Evolutionary conservation across 176 grass and related monocot genomes (phyloP), one percentile per base, ranked within the genome.

Genomic region (Lolium rigidum): DNA sequence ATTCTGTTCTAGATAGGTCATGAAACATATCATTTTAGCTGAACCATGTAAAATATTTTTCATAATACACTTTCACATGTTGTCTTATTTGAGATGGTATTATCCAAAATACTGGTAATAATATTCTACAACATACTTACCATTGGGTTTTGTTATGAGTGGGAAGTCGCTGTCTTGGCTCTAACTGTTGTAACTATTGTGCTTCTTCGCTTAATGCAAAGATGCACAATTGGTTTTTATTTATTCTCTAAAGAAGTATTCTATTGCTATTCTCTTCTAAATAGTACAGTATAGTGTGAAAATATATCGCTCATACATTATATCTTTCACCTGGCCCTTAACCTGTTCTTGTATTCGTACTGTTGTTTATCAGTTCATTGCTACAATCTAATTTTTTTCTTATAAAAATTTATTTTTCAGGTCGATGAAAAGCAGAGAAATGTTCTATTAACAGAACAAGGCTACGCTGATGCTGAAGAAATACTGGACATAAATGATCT

Each of bases 381-480:
- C 58, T 15, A 44, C 38, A 80, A 66, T 79, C 74, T 39, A 54
- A 78, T n/a, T 71, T 74, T 70, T 37, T 38, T 90, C 28, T 90
- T 86, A 64, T 60, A 60, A 63, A 70, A 74, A n/a, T 13, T 60
- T 82, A n/a, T 48, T 84, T 80, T 89, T 92, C 89, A 98, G 93
- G 93, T 95, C 54, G 96, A 98, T 92, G 96, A 98, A 90, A 98
- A 95, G 31, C 96, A 98, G 68, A 98, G 94, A 90, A 95, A 91
- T 74, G 80, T 98, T 90, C 74, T 98, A 84, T 88, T 98, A 56
- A 94, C 92, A 82, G 96, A 98, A 83, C 90, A 98, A 93, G 96
- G 96, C 21, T 98, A 98, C 0, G 93, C 93, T 72, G 93, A 95
- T 58, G 93, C 93, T 67, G 93, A 98, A 89, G 91, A 95, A 89